Conservation (phyloP, 176 grass and related monocot species). For the Themeda triandra region DNA sequence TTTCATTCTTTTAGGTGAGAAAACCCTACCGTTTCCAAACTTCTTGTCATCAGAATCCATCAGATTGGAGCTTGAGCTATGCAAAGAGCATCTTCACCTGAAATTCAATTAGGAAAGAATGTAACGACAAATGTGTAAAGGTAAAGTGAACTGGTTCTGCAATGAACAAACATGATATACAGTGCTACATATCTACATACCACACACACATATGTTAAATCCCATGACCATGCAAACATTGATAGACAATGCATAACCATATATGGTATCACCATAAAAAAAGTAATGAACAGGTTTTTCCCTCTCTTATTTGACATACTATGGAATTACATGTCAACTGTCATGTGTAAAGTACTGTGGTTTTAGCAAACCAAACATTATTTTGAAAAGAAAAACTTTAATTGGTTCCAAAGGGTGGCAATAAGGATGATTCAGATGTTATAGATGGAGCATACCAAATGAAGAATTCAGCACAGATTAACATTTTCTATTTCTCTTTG, state of each 20-base stretch:
- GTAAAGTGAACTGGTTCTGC: background rate
- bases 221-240: background rate
- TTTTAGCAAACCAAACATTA: background rate
- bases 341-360: background rate
- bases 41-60: constrained; percentile 69
- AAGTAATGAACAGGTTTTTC: background rate
- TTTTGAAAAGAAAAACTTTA: background rate
- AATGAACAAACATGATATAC: background rate
- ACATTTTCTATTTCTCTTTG: background rate
- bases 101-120: constrained; percentile 22
- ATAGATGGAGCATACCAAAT: background rate
- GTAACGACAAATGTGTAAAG: background rate
- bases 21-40: constrained; percentile 65
- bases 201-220: background rate
- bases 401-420: background rate
- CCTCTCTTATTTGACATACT: background rate
- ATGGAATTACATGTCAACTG: background rate
- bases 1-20: background rate
- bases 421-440: background rate
- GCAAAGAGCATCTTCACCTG: constrained; percentile 42
- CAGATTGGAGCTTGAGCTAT: constrained; percentile 30
- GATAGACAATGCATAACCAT: background rate
- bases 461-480: background rate
- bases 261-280: background rate
- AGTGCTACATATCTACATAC: background rate